Evolutionary conservation across 768 basidiomycete species (phyloP).

Genomic region (Tulasnella sp.): DNA sequence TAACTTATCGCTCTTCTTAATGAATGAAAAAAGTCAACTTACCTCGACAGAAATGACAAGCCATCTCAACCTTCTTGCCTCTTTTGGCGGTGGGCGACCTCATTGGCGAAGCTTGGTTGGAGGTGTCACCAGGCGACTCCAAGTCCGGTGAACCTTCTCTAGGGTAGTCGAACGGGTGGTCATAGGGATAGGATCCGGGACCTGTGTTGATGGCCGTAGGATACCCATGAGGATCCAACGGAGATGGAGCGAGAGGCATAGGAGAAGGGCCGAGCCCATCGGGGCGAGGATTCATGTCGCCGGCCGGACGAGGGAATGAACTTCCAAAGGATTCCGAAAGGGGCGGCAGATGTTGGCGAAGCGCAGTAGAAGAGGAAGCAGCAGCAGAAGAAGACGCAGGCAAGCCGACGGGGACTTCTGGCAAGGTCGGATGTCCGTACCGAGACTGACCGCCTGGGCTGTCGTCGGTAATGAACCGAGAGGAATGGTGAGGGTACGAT

Average conservation of each 20-base stretch:
- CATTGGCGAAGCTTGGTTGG: background rate
- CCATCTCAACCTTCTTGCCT: constrained; percentile 33
- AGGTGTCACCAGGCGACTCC: background rate
- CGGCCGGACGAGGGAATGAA: background rate
- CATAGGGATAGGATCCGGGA: background rate
- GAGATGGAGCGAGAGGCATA: background rate
- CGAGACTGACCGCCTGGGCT: background rate
- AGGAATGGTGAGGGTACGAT: background rate
- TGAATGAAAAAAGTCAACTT: constrained; percentile 27
- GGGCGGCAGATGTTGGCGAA: background rate
- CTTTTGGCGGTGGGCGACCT: background rate
- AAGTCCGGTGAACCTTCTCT: background rate
- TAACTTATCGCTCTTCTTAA: background rate
- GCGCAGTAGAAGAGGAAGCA: background rate
- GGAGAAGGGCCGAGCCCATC: background rate
- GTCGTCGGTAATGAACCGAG: background rate
- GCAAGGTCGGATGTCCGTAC: background rate
- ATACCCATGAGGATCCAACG: background rate
- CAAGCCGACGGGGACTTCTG: background rate
- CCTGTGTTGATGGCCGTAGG: background rate
- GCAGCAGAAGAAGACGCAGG: background rate
- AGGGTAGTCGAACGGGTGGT: background rate
- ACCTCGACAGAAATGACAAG: constrained; percentile 87
- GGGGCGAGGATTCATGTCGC: background rate
- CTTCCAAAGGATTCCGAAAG: background rate